A percentile compares a stretch with the other conserved stretches of the same genome.
Evolutionary conservation across 1,284 basidiomycete species (phyloP).

Genomic region (Ganoderma meredithae): DNA sequence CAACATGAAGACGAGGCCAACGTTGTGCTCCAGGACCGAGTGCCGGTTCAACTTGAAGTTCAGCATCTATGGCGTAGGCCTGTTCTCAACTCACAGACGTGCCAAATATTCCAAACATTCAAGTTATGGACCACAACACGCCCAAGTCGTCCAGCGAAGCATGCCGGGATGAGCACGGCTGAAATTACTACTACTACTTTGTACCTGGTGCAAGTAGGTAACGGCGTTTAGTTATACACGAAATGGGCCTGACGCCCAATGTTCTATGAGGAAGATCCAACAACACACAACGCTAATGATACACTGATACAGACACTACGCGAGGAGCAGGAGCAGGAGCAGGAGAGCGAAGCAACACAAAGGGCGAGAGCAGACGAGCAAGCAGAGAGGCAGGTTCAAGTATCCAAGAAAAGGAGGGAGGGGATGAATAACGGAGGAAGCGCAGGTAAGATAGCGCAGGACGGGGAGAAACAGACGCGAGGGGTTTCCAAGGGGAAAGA

Average conservation of each 20-base stretch:
- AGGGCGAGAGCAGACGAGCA: neutral
- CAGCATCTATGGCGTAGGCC: too few relatives aligned
- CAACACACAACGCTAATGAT: neutral
- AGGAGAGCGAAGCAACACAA: neutral
- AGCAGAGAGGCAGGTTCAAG: neutral
- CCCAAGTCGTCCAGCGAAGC: neutral
- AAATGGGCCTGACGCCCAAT: neutral
- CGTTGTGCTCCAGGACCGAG: too few relatives aligned
- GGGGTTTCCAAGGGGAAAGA: neutral
- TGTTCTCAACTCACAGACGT: too few relatives aligned
- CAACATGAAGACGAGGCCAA: too few relatives aligned
- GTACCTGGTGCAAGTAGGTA: neutral
- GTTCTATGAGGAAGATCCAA: neutral
- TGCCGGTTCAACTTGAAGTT: too few relatives aligned
- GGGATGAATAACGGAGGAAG: neutral
- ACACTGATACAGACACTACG: slow-evolving; percentile 2
- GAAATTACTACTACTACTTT: neutral
- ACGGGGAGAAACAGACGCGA: neutral
- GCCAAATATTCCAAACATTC: too few relatives aligned
- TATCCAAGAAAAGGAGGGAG: neutral
- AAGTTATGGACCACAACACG: too few relatives aligned
- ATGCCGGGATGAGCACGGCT: neutral
- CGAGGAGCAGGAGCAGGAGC: neutral
- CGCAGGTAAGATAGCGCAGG: neutral
- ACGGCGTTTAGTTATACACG: slow-evolving; percentile 4